Base-by-base conservation (phyloP, 768 basidiomycete genomes). In the Russula griseocarnosa region DNA sequence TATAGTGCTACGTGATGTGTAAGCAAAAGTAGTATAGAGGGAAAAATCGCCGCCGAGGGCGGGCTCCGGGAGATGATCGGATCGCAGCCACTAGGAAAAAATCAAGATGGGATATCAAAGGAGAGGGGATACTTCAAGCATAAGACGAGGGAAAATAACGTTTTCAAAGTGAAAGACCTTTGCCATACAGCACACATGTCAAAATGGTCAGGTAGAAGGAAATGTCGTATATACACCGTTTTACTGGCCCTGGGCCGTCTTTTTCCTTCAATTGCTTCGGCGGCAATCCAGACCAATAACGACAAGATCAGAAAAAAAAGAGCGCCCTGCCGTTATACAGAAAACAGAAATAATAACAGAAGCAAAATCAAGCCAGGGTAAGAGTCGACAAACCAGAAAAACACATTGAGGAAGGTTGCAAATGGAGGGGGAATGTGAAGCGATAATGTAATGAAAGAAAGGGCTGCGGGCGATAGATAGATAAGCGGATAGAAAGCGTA, bases 11-110 rank as follows among this genome's bases (percentile, higher is more conserved):
- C 44, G 44, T 46, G n/a, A 4, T 22, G 44, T 46, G n/a, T 46
- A 46, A 46, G 46, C 46, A 47, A n/a, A 47, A 47, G 46, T 47
- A 47, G n/a, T 22, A 7, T 47, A 22, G 16, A 47, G 22, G 46
- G 11, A 47, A 24, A 47, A 22, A 11, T 16, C 20, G 22, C 46
- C 46, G 22, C 4, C 1, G 3, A 11, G 68, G 84, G 3, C 30
- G 26, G n/a, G n/a, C n/a, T n/a, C n/a, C n/a, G n/a, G 26, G 18
- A 30, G 5, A 20, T 52, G 36, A 36, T 40, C 38, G 5, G 28
- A 52, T 30, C 46, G 10, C 46, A 47, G 46, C 46, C 46, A 47
- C 38, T 3, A 40, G 5, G 4, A 9, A 47, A 22, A 47, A 47
- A 47, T n/a, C 46, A 47, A 47, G 46, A 47, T 18, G 26, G 26